These are phyloP conservation scores for Kazachstania bromeliacearum DNA, from an alignment of 805 yeast genomes.

Conservation along the genomic window DNA sequence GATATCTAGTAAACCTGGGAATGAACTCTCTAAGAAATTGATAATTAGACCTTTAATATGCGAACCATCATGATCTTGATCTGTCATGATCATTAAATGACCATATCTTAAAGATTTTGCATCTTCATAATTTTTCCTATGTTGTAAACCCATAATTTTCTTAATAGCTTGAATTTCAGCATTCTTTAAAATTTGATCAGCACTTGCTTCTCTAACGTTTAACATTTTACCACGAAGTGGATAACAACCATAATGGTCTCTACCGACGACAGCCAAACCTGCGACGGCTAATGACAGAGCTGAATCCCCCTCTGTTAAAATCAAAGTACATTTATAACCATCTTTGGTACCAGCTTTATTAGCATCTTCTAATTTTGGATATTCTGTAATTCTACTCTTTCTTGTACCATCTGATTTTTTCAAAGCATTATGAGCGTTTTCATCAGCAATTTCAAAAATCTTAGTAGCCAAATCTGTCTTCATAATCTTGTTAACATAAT, in stretches of 20 bases:
- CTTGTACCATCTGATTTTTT: constrained; percentile 83
- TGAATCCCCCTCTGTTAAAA: constrained; percentile 95
- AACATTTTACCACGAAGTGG: constrained; percentile 92
- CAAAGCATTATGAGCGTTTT: constrained; percentile 79
- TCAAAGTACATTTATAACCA: constrained; percentile 84
- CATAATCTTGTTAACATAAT: constrained; percentile 60
- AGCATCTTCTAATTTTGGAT: constrained; percentile 88
- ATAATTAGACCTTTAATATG: constrained; percentile 94
- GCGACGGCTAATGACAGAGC: constrained; percentile 87
- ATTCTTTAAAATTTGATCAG: constrained; percentile 90
- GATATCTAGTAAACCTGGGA: constrained; percentile 83
- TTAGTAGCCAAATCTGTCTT: constrained; percentile 64
- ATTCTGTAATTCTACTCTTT: constrained; percentile 77
- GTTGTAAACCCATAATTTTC: constrained; percentile 92
- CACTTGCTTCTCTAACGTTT: constrained; percentile 92
- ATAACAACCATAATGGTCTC: constrained; percentile 90
- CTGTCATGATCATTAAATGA: constrained; percentile 97
- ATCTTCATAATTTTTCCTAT: constrained; percentile 72
- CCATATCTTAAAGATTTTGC: constrained; percentile 79
- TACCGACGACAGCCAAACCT: constrained; percentile 89
- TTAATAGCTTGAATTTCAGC: constrained; percentile 92
- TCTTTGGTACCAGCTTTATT: constrained; percentile 92
- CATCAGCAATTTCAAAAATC: constrained; percentile 72
- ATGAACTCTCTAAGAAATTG: constrained; percentile 84
- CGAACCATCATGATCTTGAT: constrained; percentile 99